Base-by-base conservation (phyloP, 768 basidiomycete species). In the Russula earlei region DNA sequence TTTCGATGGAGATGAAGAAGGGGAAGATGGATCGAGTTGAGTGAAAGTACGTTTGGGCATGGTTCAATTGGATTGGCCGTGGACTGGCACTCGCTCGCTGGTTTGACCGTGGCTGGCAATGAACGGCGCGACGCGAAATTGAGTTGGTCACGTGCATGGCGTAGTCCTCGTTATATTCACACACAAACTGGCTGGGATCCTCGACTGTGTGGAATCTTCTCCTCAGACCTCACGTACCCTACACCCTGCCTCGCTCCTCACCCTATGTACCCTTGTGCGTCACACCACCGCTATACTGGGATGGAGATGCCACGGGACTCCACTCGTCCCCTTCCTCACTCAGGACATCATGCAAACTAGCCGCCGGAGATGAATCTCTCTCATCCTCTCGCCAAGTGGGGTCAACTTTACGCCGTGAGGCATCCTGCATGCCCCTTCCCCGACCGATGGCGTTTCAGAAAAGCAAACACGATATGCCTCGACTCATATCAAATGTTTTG, bases 41-140 rank as follows among this genome's bases (percentile, higher is more conserved):
- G 46, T 1, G n/a, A 58, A 54, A 1, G 52, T 44, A 24, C 57
- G 57, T 31, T 58, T 58, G 11, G 56, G 20, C 56, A 54, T 58
- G 10, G 20, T 5, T 12, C 2, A n/a, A n/a, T n/a, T n/a, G n/a
- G n/a, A n/a, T n/a, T n/a, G n/a, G n/a, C n/a, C n/a, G n/a, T n/a
- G n/a, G n/a, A n/a, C n/a, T n/a, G n/a, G n/a, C n/a, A n/a, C n/a
- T n/a, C n/a, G n/a, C n/a, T n/a, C n/a, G n/a, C n/a, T n/a, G n/a
- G n/a, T n/a, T n/a, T n/a, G n/a, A 11, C 31, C 11, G 31, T 15
- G 34, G 15, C 12, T 14, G 34, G 14, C 34, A 14, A 4, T 15
- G 34, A 14, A 1, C 10, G 34, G 14, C 34, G 34, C 34, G 34
- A 36, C 34, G 15, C 34, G 31, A 7, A 33, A 36, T 36, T 14